Percentiles rank a stretch among this genome's conserved stretches.
Evolutionary conservation across 306 rosid genomes (phyloP).

Genomic region (Vachellia pachyceras): DNA sequence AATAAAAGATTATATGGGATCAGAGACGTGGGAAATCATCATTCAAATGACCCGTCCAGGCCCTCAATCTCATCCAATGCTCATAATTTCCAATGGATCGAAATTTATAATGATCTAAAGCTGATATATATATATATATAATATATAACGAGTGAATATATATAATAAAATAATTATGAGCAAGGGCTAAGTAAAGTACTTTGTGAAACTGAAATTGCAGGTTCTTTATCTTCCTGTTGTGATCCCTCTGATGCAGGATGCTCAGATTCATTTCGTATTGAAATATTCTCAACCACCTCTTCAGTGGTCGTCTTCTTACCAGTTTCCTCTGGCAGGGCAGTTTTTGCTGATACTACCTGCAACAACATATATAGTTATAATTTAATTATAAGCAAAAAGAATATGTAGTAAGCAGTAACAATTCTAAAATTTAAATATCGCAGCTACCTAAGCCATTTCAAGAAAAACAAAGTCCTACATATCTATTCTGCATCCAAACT

Average conservation of each 20-base stretch:
- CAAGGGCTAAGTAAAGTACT: neutral
- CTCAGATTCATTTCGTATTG: conserved; percentile 7
- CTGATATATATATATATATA: too few species aligned
- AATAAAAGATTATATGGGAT: too few species aligned
- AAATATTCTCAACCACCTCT: conserved; percentile 32
- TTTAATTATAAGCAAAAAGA: neutral
- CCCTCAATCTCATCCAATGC: neutral
- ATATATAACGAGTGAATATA: too few species aligned
- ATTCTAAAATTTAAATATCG: too few species aligned
- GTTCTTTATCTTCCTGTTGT: conserved; percentile 46
- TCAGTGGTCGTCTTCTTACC: conserved; percentile 40
- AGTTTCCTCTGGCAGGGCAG: conserved; percentile 57
- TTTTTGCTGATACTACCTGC: conserved; percentile 67
- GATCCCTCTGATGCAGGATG: conserved; percentile 30
- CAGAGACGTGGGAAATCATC: too few species aligned
- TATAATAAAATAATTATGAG: neutral
- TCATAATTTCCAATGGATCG: neutral
- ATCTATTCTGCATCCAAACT: too few species aligned
- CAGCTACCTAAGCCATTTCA: too few species aligned
- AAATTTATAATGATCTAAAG: neutral
- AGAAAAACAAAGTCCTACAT: too few species aligned
- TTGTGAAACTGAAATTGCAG: conserved; percentile 41
- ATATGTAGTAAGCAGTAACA: too few species aligned
- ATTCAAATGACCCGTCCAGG: too few species aligned
- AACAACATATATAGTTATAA: neutral